Percentiles rank a stretch among this genome's conserved stretches.
Conservation (phyloP, 78 protist genomes). For the Dictyostelium firmibasis region DNA sequence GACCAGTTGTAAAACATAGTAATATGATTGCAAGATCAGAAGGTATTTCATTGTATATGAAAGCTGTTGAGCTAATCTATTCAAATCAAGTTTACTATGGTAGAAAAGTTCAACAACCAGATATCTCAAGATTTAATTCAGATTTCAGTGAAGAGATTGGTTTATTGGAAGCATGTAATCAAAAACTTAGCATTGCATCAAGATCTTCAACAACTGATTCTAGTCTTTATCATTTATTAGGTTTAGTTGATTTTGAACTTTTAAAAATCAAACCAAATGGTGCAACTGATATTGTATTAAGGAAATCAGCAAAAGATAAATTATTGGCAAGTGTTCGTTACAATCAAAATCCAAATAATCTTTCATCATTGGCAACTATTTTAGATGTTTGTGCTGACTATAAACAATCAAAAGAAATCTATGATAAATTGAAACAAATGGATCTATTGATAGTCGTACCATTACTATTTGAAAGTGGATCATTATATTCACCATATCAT, state of each 20-base stretch:
- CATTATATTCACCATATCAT: conserved; percentile 18
- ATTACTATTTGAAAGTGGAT: conserved; percentile 36
- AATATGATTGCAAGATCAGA: conserved; percentile 54
- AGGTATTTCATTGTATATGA: conserved; percentile 63
- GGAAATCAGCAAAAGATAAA: neutral
- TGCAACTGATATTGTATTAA: neutral
- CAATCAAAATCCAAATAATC: neutral
- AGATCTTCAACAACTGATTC: conserved; percentile 59
- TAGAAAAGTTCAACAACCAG: neutral
- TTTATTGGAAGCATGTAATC: neutral
- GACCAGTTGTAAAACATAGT: conserved; percentile 43
- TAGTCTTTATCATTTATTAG: conserved; percentile 35
- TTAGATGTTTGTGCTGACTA: neutral
- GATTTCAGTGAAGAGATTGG: conserved; percentile 23
- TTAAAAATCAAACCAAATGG: conserved; percentile 4
- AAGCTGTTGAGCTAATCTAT: conserved; percentile 43
- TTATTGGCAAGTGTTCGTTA: neutral
- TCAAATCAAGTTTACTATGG: conserved; percentile 37
- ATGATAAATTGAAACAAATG: neutral
- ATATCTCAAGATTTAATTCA: neutral
- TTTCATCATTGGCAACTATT: conserved; percentile 11
- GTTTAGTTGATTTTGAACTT: conserved; percentile 44
- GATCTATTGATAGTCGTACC: neutral
- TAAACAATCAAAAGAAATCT: neutral
- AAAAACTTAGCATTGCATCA: conserved; percentile 30